Percentiles rank a stretch among this genome's conserved stretches.
Evolutionary conservation across 331 rosid species (phyloP).

Genomic region (Acacia pycnantha): DNA sequence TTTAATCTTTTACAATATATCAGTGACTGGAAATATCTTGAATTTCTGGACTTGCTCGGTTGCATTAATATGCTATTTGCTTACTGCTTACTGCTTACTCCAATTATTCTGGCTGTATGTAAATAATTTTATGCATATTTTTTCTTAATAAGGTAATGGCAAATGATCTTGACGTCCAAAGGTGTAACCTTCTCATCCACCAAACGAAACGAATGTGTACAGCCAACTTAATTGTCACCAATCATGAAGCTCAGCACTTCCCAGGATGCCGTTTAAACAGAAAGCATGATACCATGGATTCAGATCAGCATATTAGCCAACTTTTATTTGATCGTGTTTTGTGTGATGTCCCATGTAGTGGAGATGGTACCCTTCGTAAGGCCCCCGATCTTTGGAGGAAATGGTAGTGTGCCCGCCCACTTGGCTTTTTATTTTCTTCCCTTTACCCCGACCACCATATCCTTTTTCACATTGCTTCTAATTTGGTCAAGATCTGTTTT

Average conservation of each 20-base stretch:
- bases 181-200: constrained; percentile 96
- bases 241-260: constrained; percentile 97
- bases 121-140: constrained; percentile 21
- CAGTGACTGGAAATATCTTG: not conserved
- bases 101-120: constrained; percentile 3
- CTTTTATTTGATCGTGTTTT: constrained; percentile 84
- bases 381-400: constrained; percentile 98
- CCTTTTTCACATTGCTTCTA: not conserved
- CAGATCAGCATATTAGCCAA: constrained; percentile 35
- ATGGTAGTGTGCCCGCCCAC: constrained; percentile 54
- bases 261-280: constrained; percentile 70
- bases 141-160: constrained; percentile 72
- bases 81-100: not conserved
- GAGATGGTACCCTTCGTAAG: constrained; percentile 98
- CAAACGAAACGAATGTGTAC: constrained; percentile 95
- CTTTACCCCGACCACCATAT: not conserved
- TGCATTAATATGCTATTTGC: constrained; percentile 2
- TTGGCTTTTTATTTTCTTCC: not conserved
- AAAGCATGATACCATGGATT: constrained; percentile 31
- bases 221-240: constrained; percentile 83
- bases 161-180: constrained; percentile 91
- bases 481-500: constrained; percentile 2
- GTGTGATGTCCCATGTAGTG: constrained; percentile 98
- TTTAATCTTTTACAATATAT: not conserved
- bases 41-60: constrained; percentile 6